A percentile compares a stretch with the other conserved stretches of the same genome.
These are phyloP conservation scores for Colletotrichum tropicicola DNA, from an alignment of 2,329 filamentous ascomycete species.

Conservation along the genomic window DNA sequence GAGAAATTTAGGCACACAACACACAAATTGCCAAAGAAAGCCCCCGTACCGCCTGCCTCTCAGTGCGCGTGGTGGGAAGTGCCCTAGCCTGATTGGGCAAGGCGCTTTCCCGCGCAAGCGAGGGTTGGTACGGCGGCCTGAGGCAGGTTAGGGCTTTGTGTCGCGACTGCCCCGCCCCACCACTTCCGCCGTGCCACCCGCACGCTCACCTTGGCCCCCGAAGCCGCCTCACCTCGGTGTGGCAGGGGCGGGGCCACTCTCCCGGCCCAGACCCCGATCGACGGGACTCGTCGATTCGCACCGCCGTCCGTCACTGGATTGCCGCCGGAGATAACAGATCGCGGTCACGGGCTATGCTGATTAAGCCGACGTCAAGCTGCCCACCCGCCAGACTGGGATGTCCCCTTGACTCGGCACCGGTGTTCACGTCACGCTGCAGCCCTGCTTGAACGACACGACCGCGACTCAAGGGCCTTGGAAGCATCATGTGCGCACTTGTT, in stretches of 20 bases:
- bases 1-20: slow-evolving; percentile 33
- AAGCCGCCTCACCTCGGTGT: neutral
- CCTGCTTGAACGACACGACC: slow-evolving; percentile 2
- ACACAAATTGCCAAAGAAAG: slow-evolving; percentile 35
- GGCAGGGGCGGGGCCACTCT: neutral
- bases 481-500: slow-evolving; percentile 16
- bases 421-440: slow-evolving; percentile 29
- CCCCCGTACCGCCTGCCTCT: slow-evolving; percentile 6
- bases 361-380: slow-evolving; percentile 22
- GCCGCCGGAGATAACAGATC: neutral
- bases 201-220: neutral
- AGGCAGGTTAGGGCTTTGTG: slow-evolving; percentile 51
- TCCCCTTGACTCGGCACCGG: neutral
- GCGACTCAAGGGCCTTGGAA: neutral
- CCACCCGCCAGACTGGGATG: neutral
- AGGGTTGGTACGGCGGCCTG: slow-evolving; percentile 38
- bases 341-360: neutral
- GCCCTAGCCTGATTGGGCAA: slow-evolving; percentile 45
- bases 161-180: no score
- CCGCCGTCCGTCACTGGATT: neutral
- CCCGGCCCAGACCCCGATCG: neutral
- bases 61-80: neutral
- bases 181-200: no score
- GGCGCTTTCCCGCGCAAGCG: slow-evolving; percentile 43
- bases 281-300: neutral